Evolutionary conservation across 495 filamentous ascomycete genomes (phyloP), one percentile per base, ranked within the genome.

Genomic region (Rhypophila decipiens): DNA sequence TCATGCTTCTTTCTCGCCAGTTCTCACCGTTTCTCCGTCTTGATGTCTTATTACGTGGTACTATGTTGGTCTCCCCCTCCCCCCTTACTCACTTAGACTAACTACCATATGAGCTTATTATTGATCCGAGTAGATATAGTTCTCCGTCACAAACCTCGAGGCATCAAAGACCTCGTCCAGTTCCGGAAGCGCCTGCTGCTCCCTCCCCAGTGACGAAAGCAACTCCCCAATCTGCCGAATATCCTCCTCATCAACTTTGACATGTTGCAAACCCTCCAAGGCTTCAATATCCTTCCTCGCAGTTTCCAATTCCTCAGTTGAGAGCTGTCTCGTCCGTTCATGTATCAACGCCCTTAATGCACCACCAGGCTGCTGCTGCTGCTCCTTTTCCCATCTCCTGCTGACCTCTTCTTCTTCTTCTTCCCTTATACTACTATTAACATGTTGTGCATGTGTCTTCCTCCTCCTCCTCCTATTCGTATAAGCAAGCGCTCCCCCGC

Each of bases 161-260:
- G 42, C 50, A 21, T 52, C 41, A 8, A 59, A 42, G 1, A 31
- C 44, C 36, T n/a, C n/a, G n/a, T n/a, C n/a, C n/a, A n/a, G n/a
- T n/a, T n/a, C n/a, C n/a, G n/a, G n/a, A n/a, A n/a, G n/a, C n/a
- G n/a, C n/a, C n/a, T n/a, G n/a, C n/a, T n/a, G n/a, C 35, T 15
- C 49, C 40, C 4, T 65, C 44, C 2, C 24, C 36, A 10, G 11
- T 2, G 10, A n/a, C 36, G 45, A 46, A 21, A 69, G 18, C 13
- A 60, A 21, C 34, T n/a, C 44, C 47, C 61, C 54, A 15, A 68
- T 63, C 15, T 60, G 60, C 22, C 38, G 36, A 10, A 67, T n/a
- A n/a, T n/a, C 3, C 47, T 64, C 44, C 20, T 0, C 35, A 18
- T 63, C 55, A 9, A 68, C 55, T 33, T 57, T 53, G 0, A 46